A percentile compares a stretch with the other conserved stretches of the same genome.
Conservation (phyloP, 2,329 filamentous ascomycete genomes). For the Acarospora socialis region DNA sequence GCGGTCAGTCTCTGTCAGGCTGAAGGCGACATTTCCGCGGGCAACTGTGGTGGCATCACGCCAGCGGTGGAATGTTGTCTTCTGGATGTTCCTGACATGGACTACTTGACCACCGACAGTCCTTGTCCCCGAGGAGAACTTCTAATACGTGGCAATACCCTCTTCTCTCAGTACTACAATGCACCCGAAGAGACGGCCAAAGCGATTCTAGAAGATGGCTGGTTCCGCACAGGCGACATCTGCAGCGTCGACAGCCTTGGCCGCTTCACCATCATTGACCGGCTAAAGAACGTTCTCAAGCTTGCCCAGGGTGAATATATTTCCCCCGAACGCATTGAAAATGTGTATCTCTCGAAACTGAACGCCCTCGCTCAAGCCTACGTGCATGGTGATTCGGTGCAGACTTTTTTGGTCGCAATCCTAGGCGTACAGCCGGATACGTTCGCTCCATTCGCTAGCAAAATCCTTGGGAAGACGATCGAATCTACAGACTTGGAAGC, state of each 20-base stretch:
- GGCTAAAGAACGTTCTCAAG: conserved; percentile 98
- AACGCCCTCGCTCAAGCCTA: conserved; percentile 67
- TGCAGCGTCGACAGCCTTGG: conserved; percentile 71
- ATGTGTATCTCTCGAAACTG: conserved; percentile 73
- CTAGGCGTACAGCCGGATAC: conserved; percentile 76
- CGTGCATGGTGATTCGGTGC: conserved; percentile 76
- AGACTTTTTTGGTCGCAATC: conserved; percentile 70
- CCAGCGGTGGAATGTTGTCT: conserved; percentile 62
- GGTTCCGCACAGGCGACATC: conserved; percentile 96
- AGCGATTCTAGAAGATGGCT: conserved; percentile 71
- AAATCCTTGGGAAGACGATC: conserved; percentile 56
- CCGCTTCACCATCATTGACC: conserved; percentile 85
- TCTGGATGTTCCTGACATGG: conserved; percentile 81
- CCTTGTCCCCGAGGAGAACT: conserved; percentile 84
- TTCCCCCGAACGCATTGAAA: conserved; percentile 92
- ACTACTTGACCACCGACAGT: conserved; percentile 77
- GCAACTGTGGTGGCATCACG: conserved; percentile 66
- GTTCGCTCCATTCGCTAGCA: conserved; percentile 69
- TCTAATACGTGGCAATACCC: conserved; percentile 61
- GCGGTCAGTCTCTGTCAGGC: conserved; percentile 60
- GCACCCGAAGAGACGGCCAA: conserved; percentile 78
- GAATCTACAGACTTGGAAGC: conserved; percentile 49
- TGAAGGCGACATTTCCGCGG: conserved; percentile 54
- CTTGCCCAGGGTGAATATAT: conserved; percentile 96
- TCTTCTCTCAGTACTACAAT: conserved; percentile 82